Evolutionary conservation across 208 protist species (phyloP).

Genomic region (Phytomonas sp.): DNA sequence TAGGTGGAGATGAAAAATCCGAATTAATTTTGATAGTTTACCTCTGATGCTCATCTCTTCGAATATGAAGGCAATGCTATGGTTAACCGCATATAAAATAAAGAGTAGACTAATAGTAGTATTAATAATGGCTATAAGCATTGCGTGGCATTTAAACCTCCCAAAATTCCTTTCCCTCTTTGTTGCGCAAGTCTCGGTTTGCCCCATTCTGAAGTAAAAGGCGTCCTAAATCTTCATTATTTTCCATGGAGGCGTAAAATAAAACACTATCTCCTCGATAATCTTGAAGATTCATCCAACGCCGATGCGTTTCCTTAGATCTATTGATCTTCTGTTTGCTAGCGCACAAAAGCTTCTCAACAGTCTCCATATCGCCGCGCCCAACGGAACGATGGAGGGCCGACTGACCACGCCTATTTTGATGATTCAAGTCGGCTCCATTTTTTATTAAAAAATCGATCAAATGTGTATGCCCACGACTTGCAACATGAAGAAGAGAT

Average conservation of each 20-base stretch:
- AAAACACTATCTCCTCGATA: slow-evolving; percentile 73
- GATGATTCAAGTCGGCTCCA: slow-evolving; percentile 50
- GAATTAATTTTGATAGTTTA: not conserved
- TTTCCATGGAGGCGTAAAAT: slow-evolving; percentile 88
- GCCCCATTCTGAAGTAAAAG: slow-evolving; percentile 77
- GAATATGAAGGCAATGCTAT: not conserved
- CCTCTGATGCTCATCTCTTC: not conserved
- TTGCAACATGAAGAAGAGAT: slow-evolving; percentile 50
- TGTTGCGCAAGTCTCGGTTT: slow-evolving; percentile 73
- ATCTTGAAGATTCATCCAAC: slow-evolving; percentile 83
- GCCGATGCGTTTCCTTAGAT: slow-evolving; percentile 22
- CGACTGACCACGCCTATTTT: slow-evolving; percentile 71
- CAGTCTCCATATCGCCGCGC: slow-evolving; percentile 54
- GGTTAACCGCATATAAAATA: not conserved
- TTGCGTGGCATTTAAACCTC: slow-evolving; percentile 45
- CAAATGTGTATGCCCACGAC: slow-evolving; percentile 46
- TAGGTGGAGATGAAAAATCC: not conserved
- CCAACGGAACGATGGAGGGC: slow-evolving; percentile 74
- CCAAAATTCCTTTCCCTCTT: slow-evolving; percentile 85
- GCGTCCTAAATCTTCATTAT: slow-evolving; percentile 84
- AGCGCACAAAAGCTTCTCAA: slow-evolving; percentile 60
- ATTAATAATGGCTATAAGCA: not conserved
- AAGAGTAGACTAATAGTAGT: not conserved
- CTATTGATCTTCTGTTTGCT: slow-evolving; percentile 16
- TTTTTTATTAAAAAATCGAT: slow-evolving; percentile 54